These are phyloP conservation scores for Penicillium expansum DNA, from an alignment of 2,329 filamentous ascomycete genomes.

Conservation along the genomic window DNA sequence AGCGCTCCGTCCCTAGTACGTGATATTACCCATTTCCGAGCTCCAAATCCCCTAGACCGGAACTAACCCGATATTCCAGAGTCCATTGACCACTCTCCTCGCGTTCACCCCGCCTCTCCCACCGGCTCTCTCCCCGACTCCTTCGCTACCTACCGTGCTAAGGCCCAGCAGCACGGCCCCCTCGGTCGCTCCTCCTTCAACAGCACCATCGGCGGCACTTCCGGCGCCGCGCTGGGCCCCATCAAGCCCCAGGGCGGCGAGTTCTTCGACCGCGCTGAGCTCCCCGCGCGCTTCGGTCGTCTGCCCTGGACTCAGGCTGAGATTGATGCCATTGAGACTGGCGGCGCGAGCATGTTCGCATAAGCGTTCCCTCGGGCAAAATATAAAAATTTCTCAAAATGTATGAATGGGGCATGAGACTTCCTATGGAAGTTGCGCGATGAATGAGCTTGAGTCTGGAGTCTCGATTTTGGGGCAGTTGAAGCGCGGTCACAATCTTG, in stretches of 20 bases:
- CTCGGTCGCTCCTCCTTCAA: constrained; percentile 43
- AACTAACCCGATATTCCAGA: constrained; percentile 31
- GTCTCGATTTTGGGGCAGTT: constrained; percentile 8
- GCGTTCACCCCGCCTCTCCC: constrained; percentile 59
- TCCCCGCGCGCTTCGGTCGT: constrained; percentile 79
- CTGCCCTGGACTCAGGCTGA: constrained; percentile 71
- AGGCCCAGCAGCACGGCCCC: constrained; percentile 65
- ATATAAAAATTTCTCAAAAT: constrained; percentile 6
- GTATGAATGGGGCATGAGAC: constrained; percentile 24
- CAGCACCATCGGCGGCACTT: constrained; percentile 55
- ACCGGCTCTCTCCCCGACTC: constrained; percentile 56
- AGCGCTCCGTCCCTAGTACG: constrained; percentile 46
- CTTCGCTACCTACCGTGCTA: constrained; percentile 61
- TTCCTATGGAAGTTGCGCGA: constrained; percentile 18
- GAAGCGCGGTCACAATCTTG: constrained; percentile 2
- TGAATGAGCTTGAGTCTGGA: constrained; percentile 3
- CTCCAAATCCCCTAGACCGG: background rate
- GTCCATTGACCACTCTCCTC: constrained; percentile 54
- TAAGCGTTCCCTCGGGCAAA: constrained; percentile 27
- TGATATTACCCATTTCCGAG: constrained; percentile 5
- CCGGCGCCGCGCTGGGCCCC: constrained; percentile 70
- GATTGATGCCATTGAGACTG: constrained; percentile 94
- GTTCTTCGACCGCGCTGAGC: constrained; percentile 84
- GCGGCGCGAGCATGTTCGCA: constrained; percentile 69
- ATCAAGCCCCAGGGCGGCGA: constrained; percentile 69